Conservation (phyloP, 257 asterid genomes). For the Rhazya stricta region DNA sequence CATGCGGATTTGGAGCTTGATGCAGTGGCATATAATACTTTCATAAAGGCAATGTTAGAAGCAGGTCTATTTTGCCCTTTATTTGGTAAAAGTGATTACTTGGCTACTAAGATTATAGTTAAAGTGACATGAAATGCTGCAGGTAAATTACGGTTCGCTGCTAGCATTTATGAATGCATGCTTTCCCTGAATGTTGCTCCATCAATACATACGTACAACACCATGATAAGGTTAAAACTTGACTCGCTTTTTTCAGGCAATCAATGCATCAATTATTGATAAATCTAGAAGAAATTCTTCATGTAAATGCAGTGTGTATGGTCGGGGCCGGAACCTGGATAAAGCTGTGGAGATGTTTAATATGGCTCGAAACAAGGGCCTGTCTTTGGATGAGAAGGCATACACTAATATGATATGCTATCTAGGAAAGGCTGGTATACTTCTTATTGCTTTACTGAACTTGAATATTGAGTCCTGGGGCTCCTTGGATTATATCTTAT, state of each 20-base stretch:
- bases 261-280: background rate
- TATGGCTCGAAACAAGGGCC: slow-evolving; percentile 52
- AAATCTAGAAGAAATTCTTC: slow-evolving; percentile 20
- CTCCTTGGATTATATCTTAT: background rate
- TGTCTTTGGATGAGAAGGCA: slow-evolving; percentile 76
- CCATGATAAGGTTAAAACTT: slow-evolving; percentile 81
- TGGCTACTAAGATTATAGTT: slow-evolving; percentile 9
- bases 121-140: slow-evolving; percentile 28
- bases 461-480: background rate
- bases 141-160: slow-evolving; percentile 76
- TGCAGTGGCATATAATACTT: slow-evolving; percentile 91
- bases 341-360: slow-evolving; percentile 69
- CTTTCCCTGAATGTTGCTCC: slow-evolving; percentile 50
- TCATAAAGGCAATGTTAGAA: slow-evolving; percentile 77
- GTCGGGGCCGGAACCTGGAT: slow-evolving; percentile 66
- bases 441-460: background rate
- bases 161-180: slow-evolving; percentile 75
- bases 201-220: slow-evolving; percentile 76
- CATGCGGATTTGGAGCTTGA: slow-evolving; percentile 65
- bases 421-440: slow-evolving; percentile 83
- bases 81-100: slow-evolving; percentile 2
- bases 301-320: slow-evolving; percentile 63
- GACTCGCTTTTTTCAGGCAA: slow-evolving; percentile 13
- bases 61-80: slow-evolving; percentile 50
- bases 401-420: slow-evolving; percentile 76